Evolutionary conservation across 192 early-diverging fungal species (phyloP).

Genomic region (Backusella liffmaniae): DNA sequence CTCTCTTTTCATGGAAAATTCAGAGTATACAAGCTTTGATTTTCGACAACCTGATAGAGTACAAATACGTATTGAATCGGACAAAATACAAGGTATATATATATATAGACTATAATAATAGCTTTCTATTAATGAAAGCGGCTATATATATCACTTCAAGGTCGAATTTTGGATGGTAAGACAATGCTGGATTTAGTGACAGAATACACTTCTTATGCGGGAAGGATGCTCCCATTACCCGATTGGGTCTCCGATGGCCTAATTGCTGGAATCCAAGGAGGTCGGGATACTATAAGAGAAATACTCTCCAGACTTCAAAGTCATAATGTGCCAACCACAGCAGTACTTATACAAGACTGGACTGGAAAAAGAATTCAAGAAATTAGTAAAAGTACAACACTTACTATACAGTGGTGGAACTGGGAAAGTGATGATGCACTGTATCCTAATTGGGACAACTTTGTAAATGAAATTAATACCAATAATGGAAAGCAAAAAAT

Average conservation of each 20-base stretch:
- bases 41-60: slow-evolving; percentile 33
- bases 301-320: slow-evolving; percentile 21
- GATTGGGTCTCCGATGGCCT: slow-evolving; percentile 38
- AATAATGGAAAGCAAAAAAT: slow-evolving; percentile 8
- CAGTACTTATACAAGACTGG: slow-evolving; percentile 41
- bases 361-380: slow-evolving; percentile 33
- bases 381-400: background rate
- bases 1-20: slow-evolving; percentile 35
- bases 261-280: slow-evolving; percentile 40
- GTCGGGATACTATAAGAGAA: slow-evolving; percentile 29
- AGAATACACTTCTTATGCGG: slow-evolving; percentile 38
- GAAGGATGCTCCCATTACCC: slow-evolving; percentile 37
- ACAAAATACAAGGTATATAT: slow-evolving; percentile 11
- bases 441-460: slow-evolving; percentile 32
- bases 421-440: slow-evolving; percentile 38
- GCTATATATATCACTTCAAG: slow-evolving; percentile 4
- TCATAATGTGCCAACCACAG: slow-evolving; percentile 27
- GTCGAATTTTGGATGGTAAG: slow-evolving; percentile 35
- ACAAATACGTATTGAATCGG: slow-evolving; percentile 22
- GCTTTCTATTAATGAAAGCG: background rate
- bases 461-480: slow-evolving; percentile 17
- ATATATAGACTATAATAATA: background rate
- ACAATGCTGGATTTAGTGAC: slow-evolving; percentile 35
- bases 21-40: slow-evolving; percentile 40
- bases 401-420: slow-evolving; percentile 42